Evolutionary conservation across 139 green algal genomes (phyloP), one percentile per base, ranked within the genome.

Genomic region (Trebouxia sp.): DNA sequence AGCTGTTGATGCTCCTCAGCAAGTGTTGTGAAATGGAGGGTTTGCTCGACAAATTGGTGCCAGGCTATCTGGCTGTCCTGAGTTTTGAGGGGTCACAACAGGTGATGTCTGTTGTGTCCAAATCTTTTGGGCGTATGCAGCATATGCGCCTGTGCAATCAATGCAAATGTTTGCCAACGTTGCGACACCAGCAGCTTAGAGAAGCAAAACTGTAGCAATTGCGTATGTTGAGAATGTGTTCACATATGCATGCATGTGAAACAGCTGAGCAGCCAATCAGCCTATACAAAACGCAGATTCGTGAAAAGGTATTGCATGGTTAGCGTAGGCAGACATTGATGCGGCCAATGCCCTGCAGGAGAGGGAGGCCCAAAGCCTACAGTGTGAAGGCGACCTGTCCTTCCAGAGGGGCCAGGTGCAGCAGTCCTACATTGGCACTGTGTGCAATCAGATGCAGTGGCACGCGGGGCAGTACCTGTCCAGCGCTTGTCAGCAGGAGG

Each of bases 371-470:
- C 28, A 26, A n/a, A 24, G 22, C 26, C 10, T 77, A 26, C 69
- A 56, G 12, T 38, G n/a, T 56, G 69, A 77, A 14, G 22, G 69
- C 12, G 41, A 56, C n/a, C 22, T 77, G 26, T 24, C n/a, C 14
- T 77, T 55, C 4, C 69, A 77, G 69, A 9, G 43, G 28, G 69
- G 41, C 24, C 43, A 53, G 41, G 39, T 77, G 24, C 41, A 37
- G 26, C 69, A 56, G 41, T 51, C 43, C 11, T 51, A 51, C 35
- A 77, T 53, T 77, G 69, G 69, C 69, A 77, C 69, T 28, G 69
- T 41, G n/a, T 51, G 69, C 39, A 11, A 22, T 0, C 69, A 55
- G 9, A 5, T 56, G 69, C 69, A 77, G 69, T 41, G 26, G 3
- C 42, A 53, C 41, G 55, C 35, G 6, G 42, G 26, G 6, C n/a